phyloP scores from a whole-genome alignment of 1,284 basidiomycete species.

The Trichosporon ovoides region DNA sequence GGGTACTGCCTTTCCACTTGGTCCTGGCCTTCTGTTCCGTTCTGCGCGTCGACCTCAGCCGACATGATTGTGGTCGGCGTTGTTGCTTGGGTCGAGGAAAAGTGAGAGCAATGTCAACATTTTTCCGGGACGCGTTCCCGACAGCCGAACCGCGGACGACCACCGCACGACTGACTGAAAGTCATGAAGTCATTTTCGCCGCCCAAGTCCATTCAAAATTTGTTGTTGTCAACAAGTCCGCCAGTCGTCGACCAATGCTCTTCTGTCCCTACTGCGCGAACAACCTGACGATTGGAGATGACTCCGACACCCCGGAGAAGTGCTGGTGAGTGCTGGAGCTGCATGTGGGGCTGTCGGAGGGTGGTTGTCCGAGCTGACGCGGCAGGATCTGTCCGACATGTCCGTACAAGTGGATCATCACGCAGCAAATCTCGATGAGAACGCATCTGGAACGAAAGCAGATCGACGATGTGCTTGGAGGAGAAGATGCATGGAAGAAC shows the following conservation, averaged over 20 bases:
- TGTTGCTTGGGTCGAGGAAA: neutral
- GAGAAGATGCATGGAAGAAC: conserved; percentile 90
- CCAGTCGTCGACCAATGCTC: conserved; percentile 56
- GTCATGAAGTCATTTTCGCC: conserved; percentile 1
- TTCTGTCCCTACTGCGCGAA: conserved; percentile 97
- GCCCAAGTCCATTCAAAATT: neutral
- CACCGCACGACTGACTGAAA: neutral
- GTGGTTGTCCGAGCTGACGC: conserved; percentile 32
- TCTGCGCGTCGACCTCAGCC: neutral
- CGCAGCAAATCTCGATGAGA: conserved; percentile 69
- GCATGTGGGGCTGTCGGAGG: conserved; percentile 54
- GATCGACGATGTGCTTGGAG: conserved; percentile 89
- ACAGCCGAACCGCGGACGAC: neutral
- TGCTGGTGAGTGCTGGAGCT: conserved; percentile 50
- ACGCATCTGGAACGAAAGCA: conserved; percentile 77
- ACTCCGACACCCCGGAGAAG: conserved; percentile 41
- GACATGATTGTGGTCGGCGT: neutral
- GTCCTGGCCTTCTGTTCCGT: neutral
- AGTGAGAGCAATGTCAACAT: neutral
- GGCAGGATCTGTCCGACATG: conserved; percentile 87
- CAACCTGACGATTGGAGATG: conserved; percentile 65
- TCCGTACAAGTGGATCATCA: conserved; percentile 88
- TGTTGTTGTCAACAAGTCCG: neutral
- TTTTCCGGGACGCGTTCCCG: conserved; percentile 2
- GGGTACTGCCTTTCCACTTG: conserved; percentile 14